Percentiles rank a stretch among this genome's conserved stretches.
Conservation (phyloP, 768 basidiomycete species). For the Leccinellum albellum region DNA sequence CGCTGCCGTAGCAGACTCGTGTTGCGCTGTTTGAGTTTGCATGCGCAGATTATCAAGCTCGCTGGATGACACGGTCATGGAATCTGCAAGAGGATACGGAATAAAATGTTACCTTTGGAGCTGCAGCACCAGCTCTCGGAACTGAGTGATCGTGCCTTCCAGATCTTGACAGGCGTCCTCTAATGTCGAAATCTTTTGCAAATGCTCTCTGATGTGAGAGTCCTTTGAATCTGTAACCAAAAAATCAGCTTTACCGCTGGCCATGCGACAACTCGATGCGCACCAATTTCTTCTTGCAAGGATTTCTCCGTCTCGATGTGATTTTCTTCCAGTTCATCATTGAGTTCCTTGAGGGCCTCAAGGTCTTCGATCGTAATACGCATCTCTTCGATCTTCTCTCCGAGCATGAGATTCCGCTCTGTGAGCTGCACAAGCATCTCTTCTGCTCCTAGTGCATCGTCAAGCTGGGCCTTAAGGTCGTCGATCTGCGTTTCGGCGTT, state of each 20-base stretch:
- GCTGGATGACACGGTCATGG: conserved; percentile 37
- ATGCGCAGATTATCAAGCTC: conserved; percentile 82
- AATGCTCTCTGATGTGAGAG: conserved; percentile 60
- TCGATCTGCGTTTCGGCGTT: conserved; percentile 92
- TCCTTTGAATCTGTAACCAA: conserved; percentile 64
- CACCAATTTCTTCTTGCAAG: conserved; percentile 86
- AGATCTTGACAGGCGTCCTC: conserved; percentile 83
- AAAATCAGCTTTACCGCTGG: not conserved
- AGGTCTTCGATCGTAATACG: conserved; percentile 93
- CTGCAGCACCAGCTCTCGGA: conserved; percentile 85
- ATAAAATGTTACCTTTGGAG: conserved; percentile 61
- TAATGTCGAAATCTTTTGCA: conserved; percentile 58
- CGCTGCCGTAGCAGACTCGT: conserved; percentile 76
- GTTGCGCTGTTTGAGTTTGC: conserved; percentile 81
- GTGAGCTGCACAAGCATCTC: conserved; percentile 96
- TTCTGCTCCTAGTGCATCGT: conserved; percentile 92
- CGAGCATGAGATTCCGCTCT: conserved; percentile 86
- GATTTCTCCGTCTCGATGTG: conserved; percentile 91
- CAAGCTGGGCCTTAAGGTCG: conserved; percentile 89
- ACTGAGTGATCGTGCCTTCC: conserved; percentile 84
- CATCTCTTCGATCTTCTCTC: conserved; percentile 99
- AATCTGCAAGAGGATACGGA: conserved; percentile 3
- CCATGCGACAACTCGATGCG: conserved; percentile 14
- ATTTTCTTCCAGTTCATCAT: conserved; percentile 95
- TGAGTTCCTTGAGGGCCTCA: conserved; percentile 92